Evolutionary conservation across 768 basidiomycete genomes (phyloP), one percentile per base, ranked within the genome.

Genomic region (Rhizopogon vinicolor): DNA sequence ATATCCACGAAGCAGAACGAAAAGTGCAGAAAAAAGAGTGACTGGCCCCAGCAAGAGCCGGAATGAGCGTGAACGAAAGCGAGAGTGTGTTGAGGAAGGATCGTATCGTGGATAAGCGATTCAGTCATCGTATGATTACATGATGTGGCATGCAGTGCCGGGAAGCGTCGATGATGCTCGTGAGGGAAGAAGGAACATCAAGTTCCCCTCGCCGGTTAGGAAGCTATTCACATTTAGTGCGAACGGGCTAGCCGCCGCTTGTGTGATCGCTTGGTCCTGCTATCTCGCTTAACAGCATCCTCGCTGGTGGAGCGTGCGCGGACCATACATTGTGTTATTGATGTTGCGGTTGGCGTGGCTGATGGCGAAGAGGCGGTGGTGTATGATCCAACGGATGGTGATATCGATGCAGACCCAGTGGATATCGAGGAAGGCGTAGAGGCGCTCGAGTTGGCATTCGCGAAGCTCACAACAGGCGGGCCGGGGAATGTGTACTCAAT

Each of bases 401-500:
- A 49, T 22, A 43, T 2, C 29, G 68, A 60, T 28, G 56, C 64
- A 52, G 68, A 55, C 35, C 65, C 58, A 28, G 50, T 19, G 29
- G 52, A 28, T 9, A 37, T n/a, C 7, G 50, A 19, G 22, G 33
- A 18, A 39, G 53, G 25, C 7, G 65, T 62, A 14, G 62, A 62
- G 41, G 56, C 42, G 25, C 49, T 52, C 41, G 33, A 58, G 40
- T 44, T 50, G 10, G 28, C 56, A 14, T 59, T 56, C 33, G 76
- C 73, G 46, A 82, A 76, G 29, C 72, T 62, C 31, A 80, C 78
- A 13, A 82, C 65, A 12, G 68, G 33, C 8, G 80, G 84, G 2
- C 84, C 84, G 18, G 84, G 83, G 74, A 83, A 84, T 16, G 56
- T 61, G 58, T 85, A 85, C 5, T 55, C 60, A 28, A 65, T 22